A percentile compares a stretch with the other conserved stretches of the same genome.
Evolutionary conservation across 208 protist genomes (phyloP).

Genomic region (Trichomonas vaginalis): DNA sequence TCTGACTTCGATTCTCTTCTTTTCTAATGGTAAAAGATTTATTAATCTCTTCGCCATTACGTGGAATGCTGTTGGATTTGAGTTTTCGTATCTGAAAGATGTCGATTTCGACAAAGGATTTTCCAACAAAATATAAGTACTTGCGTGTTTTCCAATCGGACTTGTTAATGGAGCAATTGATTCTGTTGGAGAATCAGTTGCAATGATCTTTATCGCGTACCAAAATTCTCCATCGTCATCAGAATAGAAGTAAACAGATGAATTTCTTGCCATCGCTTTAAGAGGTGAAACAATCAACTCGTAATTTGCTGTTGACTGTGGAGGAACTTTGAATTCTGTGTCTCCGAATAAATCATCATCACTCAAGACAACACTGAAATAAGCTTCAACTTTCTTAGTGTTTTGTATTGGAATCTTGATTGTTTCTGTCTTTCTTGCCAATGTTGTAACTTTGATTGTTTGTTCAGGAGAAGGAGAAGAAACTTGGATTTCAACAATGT

Average conservation of each 20-base stretch:
- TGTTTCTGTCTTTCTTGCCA: not conserved
- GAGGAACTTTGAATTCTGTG: not conserved
- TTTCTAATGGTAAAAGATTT: not conserved
- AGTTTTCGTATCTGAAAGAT: not conserved
- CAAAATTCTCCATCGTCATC: not conserved
- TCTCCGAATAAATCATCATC: conserved; percentile 14
- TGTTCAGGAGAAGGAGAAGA: not conserved
- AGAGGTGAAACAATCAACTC: not conserved
- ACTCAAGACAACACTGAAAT: not conserved
- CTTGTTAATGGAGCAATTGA: not conserved
- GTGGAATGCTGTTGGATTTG: not conserved
- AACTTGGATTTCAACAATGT: not conserved
- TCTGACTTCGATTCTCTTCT: not conserved
- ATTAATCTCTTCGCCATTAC: not conserved
- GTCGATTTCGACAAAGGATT: not conserved
- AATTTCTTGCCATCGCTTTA: not conserved
- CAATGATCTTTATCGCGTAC: not conserved
- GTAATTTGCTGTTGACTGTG: not conserved
- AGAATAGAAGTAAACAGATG: not conserved
- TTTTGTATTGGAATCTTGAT: not conserved
- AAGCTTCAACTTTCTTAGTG: not conserved
- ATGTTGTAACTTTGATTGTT: not conserved
- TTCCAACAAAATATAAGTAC: not conserved
- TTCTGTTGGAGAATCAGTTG: not conserved
- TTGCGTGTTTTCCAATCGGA: not conserved